A percentile compares a stretch with the other conserved stretches of the same genome.
Evolutionary conservation across 768 basidiomycete genomes (phyloP).

Genomic region (Agaricus blazei): DNA sequence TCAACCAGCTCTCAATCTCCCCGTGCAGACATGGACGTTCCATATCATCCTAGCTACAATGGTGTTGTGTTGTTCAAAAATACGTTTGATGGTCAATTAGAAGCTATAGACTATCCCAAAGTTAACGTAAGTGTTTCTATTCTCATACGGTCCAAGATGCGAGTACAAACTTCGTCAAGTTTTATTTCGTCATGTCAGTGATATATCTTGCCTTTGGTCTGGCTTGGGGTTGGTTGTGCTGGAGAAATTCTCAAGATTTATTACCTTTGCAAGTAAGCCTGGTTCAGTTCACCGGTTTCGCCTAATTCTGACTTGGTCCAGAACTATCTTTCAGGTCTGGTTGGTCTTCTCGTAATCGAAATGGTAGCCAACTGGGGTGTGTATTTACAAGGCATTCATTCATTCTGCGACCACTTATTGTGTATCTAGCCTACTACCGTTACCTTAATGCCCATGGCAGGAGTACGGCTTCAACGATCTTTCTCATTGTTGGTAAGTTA

Average conservation of each 20-base stretch:
- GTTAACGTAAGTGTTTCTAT: conserved; percentile 66
- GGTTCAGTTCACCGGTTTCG: neutral
- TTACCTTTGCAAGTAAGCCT: conserved; percentile 79
- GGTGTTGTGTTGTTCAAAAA: conserved; percentile 85
- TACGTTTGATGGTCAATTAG: conserved; percentile 80
- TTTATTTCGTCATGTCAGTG: conserved; percentile 82
- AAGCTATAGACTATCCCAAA: conserved; percentile 96
- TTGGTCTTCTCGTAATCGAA: conserved; percentile 85
- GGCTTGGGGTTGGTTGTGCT: conserved; percentile 83
- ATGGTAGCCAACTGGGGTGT: conserved; percentile 90
- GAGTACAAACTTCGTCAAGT: conserved; percentile 39
- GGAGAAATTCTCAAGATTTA: conserved; percentile 73
- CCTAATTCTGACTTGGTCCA: conserved; percentile 22
- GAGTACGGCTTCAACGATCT: conserved; percentile 71
- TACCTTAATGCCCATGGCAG: conserved; percentile 88
- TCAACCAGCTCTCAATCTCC: conserved; percentile 52
- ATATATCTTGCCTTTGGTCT: conserved; percentile 66
- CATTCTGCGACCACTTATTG: conserved; percentile 6
- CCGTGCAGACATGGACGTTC: conserved; percentile 44
- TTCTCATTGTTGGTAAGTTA: conserved; percentile 82
- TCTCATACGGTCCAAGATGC: neutral
- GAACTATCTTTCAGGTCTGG: conserved; percentile 89
- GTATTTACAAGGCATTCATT: conserved; percentile 14
- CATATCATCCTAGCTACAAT: conserved; percentile 71
- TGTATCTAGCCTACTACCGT: conserved; percentile 74